Percentiles rank a stretch among this genome's conserved stretches.
phyloP scores from a whole-genome alignment of 192 early-diverging fungal genomes.

The Coemansia sp. region DNA sequence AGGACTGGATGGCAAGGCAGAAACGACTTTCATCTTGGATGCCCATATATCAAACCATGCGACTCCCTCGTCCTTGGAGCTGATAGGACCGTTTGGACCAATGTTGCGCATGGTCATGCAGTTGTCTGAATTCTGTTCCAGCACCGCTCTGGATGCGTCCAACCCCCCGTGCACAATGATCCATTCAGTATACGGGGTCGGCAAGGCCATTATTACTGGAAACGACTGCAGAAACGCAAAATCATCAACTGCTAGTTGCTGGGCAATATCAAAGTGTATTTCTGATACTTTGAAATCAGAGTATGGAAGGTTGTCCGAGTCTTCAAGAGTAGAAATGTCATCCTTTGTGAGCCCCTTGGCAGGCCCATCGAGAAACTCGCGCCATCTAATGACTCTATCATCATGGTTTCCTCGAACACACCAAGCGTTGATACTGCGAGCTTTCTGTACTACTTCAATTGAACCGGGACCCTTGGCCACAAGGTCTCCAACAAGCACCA shows the following conservation, averaged over 20 bases:
- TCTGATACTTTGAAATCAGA: constrained; percentile 27
- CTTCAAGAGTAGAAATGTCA: constrained; percentile 18
- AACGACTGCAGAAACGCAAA: constrained; percentile 59
- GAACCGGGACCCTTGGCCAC: constrained; percentile 66
- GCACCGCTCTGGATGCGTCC: constrained; percentile 53
- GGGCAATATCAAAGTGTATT: constrained; percentile 45
- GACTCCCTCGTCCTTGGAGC: constrained; percentile 13
- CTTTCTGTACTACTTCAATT: constrained; percentile 57
- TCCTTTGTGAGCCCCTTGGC: constrained; percentile 7
- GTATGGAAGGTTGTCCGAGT: constrained; percentile 13
- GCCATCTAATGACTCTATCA: constrained; percentile 65
- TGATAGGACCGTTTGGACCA: constrained; percentile 13
- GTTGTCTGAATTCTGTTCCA: constrained; percentile 58
- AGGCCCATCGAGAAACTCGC: constrained; percentile 54
- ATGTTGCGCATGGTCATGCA: constrained; percentile 64
- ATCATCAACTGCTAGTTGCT: constrained; percentile 41
- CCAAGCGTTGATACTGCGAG: constrained; percentile 50
- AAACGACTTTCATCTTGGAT: constrained; percentile 50
- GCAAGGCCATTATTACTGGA: constrained; percentile 59
- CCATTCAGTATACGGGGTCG: constrained; percentile 41
- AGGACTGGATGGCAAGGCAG: constrained; percentile 34
- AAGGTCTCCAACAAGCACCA: constrained; percentile 70
- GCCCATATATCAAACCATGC: constrained; percentile 49
- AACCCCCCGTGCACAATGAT: constrained; percentile 72
- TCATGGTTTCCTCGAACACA: constrained; percentile 77